Percentiles rank a stretch among this genome's conserved stretches.
phyloP scores from a whole-genome alignment of 2,329 filamentous ascomycete genomes.

The Nothophaeocryptopus gaeumannii region DNA sequence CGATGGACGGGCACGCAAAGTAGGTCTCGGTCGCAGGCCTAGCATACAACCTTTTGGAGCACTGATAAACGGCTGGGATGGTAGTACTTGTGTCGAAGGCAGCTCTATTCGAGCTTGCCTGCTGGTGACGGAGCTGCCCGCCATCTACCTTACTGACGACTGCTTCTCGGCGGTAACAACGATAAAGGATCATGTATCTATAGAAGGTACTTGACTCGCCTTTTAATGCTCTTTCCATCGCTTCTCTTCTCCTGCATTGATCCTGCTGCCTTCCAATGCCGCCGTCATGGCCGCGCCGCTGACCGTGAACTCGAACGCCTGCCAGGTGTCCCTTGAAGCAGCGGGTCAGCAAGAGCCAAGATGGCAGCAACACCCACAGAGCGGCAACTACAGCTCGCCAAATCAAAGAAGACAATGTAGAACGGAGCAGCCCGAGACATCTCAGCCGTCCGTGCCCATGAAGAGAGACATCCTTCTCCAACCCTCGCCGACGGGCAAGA shows the following conservation, averaged over 20 bases:
- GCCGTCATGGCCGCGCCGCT: too few relatives aligned
- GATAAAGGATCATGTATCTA: neutral
- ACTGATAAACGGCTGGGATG: constrained; percentile 1
- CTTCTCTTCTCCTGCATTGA: neutral
- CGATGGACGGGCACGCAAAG: constrained; percentile 59
- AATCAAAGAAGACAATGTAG: neutral
- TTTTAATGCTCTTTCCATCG: neutral
- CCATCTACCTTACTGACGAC: neutral
- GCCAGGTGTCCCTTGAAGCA: neutral
- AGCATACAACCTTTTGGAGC: constrained; percentile 35
- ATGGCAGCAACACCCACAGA: neutral
- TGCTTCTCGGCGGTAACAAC: neutral
- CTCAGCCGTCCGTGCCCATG: neutral
- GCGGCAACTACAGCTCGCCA: neutral
- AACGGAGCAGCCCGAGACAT: neutral
- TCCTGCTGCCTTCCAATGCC: neutral
- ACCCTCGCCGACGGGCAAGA: neutral
- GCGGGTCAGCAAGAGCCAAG: neutral
- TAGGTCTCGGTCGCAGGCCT: constrained; percentile 58
- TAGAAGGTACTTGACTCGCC: neutral
- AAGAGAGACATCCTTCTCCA: constrained; percentile 5
- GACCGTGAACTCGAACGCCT: too few relatives aligned
- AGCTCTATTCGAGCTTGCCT: constrained; percentile 5
- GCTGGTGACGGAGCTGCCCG: neutral
- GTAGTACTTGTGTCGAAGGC: neutral